Percentiles rank a stretch among this genome's conserved stretches.
Conservation (phyloP, 176 grass and related monocot genomes). For the Chrysopogon serrulatus region DNA sequence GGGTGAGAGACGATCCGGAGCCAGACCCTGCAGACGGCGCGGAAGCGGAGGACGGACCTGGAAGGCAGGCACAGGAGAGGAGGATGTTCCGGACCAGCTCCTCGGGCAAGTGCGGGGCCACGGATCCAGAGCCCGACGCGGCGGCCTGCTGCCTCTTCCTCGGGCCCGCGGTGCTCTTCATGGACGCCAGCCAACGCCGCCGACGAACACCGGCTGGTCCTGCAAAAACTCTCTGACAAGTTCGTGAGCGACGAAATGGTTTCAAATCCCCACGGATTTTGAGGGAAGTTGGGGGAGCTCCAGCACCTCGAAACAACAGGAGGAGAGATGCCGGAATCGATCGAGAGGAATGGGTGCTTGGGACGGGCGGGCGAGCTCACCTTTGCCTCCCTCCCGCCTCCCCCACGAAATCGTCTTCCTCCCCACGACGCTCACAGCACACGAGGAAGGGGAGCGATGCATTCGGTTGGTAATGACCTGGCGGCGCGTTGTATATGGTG, state of each 20-base stretch:
- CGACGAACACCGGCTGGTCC: background rate
- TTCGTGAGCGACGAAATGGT: background rate
- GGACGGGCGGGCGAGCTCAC: background rate
- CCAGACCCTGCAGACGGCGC: slow-evolving; percentile 5
- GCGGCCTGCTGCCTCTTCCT: background rate
- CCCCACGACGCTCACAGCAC: background rate
- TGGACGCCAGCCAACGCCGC: background rate
- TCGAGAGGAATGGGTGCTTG: background rate
- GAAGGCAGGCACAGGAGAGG: background rate
- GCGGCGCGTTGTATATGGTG: background rate
- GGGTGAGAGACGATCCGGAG: background rate
- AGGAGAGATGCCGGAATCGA: background rate
- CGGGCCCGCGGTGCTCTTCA: background rate
- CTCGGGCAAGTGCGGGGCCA: background rate
- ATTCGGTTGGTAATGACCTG: too few relatives aligned
- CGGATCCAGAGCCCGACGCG: background rate
- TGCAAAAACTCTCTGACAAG: background rate
- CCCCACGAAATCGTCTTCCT: background rate
- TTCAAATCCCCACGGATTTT: background rate
- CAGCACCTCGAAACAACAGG: background rate
- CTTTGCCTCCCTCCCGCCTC: background rate
- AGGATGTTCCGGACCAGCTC: slow-evolving; percentile 25
- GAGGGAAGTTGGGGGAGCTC: background rate
- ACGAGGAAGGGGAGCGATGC: background rate
- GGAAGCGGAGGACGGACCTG: background rate